Evolutionary conservation across 2,329 filamentous ascomycete genomes (phyloP).

Genomic region (Fusarium xylarioides): DNA sequence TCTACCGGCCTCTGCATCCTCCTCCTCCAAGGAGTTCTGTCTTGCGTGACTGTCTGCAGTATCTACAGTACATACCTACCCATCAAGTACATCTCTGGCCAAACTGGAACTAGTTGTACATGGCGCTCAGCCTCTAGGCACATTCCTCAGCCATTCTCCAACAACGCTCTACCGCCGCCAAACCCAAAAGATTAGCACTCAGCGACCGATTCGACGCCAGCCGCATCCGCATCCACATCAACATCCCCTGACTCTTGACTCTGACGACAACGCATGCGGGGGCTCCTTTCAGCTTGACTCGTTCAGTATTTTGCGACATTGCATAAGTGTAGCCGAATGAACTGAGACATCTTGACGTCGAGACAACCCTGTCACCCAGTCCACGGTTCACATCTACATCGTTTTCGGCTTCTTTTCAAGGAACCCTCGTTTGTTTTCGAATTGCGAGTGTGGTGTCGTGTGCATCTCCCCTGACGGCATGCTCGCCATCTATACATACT

Average conservation of each 20-base stretch:
- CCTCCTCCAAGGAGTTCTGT: conserved; percentile 9
- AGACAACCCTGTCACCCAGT: conserved; percentile 16
- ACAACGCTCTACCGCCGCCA: conserved; percentile 20
- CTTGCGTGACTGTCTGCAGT: conserved; percentile 34
- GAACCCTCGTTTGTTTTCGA: conserved; percentile 23
- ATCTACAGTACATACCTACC: conserved; percentile 1
- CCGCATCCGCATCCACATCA: conserved; percentile 6
- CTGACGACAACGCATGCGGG: conserved; percentile 34
- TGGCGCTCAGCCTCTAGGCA: conserved; percentile 1
- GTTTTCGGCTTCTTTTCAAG: conserved; percentile 2
- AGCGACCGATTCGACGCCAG: conserved; percentile 11
- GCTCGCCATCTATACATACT: conserved; percentile 27
- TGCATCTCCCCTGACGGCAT: conserved; percentile 28
- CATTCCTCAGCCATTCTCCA: conserved; percentile 15
- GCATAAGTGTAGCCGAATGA: conserved; percentile 29
- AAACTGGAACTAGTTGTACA: conserved; percentile 12
- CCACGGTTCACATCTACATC: conserved; percentile 15
- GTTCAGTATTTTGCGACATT: conserved; percentile 28
- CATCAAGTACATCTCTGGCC: conserved; percentile 7
- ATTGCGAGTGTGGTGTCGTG: conserved; percentile 15
- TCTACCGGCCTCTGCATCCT: conserved; percentile 4
- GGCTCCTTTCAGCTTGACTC: conserved; percentile 21
- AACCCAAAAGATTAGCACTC: conserved; percentile 17
- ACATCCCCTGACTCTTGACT: conserved; percentile 14
- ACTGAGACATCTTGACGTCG: conserved; percentile 42